These are phyloP conservation scores for Trichoderma harzianum DNA, from an alignment of 2,329 filamentous ascomycete genomes.

Conservation along the genomic window DNA sequence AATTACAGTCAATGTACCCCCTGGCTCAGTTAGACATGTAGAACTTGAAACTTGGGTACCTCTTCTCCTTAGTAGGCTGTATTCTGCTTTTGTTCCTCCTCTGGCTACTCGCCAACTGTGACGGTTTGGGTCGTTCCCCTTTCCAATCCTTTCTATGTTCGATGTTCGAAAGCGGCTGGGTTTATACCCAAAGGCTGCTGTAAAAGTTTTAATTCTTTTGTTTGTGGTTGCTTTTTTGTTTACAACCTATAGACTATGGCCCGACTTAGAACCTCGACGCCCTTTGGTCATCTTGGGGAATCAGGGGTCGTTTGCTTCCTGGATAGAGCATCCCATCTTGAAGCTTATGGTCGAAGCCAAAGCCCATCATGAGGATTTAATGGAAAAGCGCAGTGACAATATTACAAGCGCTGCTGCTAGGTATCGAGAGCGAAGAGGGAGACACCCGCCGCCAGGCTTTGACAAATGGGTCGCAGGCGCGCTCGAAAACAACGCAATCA, in stretches of 20 bases:
- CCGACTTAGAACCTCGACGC: conserved; percentile 21
- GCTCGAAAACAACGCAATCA: conserved; percentile 47
- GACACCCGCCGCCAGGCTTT: conserved; percentile 63
- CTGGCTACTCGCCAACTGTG: not conserved
- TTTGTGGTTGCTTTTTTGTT: conserved; percentile 26
- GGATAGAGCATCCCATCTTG: conserved; percentile 46
- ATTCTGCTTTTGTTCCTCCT: not conserved
- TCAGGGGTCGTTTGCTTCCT: not conserved
- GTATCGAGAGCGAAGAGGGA: conserved; percentile 54
- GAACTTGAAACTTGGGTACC: not conserved
- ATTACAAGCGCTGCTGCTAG: conserved; percentile 51
- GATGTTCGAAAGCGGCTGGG: conserved; percentile 18
- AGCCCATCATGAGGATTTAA: conserved; percentile 38
- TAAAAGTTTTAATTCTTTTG: conserved; percentile 30
- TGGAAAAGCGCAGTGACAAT: conserved; percentile 45
- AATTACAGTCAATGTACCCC: not conserved
- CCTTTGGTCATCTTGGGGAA: conserved; percentile 22
- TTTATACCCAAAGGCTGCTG: conserved; percentile 23
- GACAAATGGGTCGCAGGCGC: conserved; percentile 58
- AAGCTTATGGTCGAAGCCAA: conserved; percentile 47
- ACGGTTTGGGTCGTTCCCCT: no score
- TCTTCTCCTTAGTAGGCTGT: no score
- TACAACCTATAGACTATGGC: conserved; percentile 33
- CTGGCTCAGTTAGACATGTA: not conserved
- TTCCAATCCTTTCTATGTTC: conserved; percentile 2